Base-by-base conservation (phyloP, 2,329 filamentous ascomycete species). In the Aspergillus piperis region DNA sequence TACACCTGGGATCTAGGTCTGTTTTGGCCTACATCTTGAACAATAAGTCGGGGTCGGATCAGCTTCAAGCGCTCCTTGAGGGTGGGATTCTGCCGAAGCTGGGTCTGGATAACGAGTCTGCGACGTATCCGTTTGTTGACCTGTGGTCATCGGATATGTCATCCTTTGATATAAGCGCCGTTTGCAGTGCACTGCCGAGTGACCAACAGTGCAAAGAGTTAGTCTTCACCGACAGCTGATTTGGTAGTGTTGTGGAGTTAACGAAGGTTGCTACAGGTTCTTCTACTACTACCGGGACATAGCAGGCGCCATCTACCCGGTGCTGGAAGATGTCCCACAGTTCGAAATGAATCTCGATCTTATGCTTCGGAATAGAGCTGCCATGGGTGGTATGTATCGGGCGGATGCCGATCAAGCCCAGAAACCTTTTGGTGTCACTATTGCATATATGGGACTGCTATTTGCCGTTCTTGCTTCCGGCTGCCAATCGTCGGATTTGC, bases 81-180 rank as follows among this genome's bases (percentile, higher is more conserved):
- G 85, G 85, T 65, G 85, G 83, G 50, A 85, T 88, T 64, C 73
- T 88, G 21, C 85, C 86, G 0, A 83, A 88, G 57, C 80, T 88
- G 59, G 86, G 86, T 2, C 77, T 88, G 36, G 86, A 88, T 68
- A 88, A 88, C 65, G 85, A 88, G 67, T 85, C 82, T 39, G 84
- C 84, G 3, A 88, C 85, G 8, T 88, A 88, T 68, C 86, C 86
- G 6, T 88, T 88, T 66, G 84, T 88, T 27, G 86, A 88, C 67
- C 74, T 88, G 2, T 88, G 85, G 85, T 86, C 86, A 5, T 84
- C 84, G 2, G 84, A 87, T 59, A 84, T 83, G 53, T 85, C 83
- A 1, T 78, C 84, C 5, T 80, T 83, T 62, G 82, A 86, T 66
- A 80, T 86, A 5, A 82, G 78, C 59, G 84, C 86, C 55, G 78